Conservation (phyloP, 768 basidiomycete genomes). For the Cystobasidium ongulense region DNA sequence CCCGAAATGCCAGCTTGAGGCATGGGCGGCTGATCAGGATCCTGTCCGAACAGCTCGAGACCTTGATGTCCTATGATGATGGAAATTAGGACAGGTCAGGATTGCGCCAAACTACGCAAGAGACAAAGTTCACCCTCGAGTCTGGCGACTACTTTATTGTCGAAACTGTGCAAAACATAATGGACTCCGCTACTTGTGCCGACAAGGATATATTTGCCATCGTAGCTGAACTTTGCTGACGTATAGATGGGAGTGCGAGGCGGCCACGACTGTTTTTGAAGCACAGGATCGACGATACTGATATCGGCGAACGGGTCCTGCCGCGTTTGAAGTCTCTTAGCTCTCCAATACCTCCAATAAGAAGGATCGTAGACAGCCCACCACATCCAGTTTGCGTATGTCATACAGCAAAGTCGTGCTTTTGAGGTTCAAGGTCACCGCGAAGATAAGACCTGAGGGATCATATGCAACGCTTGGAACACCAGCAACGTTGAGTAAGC, state of each 20-base stretch:
- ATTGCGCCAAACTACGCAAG: neutral
- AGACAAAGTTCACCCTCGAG: slow-evolving; percentile 55
- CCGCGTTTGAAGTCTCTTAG: neutral
- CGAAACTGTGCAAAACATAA: slow-evolving; percentile 85
- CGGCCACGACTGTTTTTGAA: slow-evolving; percentile 65
- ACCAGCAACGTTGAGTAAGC: slow-evolving; percentile 58
- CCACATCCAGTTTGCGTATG: slow-evolving; percentile 72
- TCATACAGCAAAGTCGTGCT: slow-evolving; percentile 78
- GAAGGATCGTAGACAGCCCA: neutral
- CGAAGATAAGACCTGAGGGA: slow-evolving; percentile 70
- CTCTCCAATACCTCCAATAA: neutral
- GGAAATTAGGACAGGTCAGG: neutral
- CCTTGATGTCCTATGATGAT: slow-evolving; percentile 53
- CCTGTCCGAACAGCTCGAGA: slow-evolving; percentile 58
- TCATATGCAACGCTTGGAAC: slow-evolving; percentile 82
- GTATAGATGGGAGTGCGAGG: slow-evolving; percentile 85
- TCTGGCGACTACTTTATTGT: slow-evolving; percentile 71
- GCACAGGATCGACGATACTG: slow-evolving; percentile 66
- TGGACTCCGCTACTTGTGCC: slow-evolving; percentile 89
- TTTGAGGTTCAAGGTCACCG: slow-evolving; percentile 73
- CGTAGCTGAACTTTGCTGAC: slow-evolving; percentile 77
- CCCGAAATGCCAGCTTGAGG: slow-evolving; percentile 71
- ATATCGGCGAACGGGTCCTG: slow-evolving; percentile 75
- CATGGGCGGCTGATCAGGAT: slow-evolving; percentile 54
- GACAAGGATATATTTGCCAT: slow-evolving; percentile 80